phyloP scores from a whole-genome alignment of 345 rosid genomes.

The Arabidopsis suecica region DNA sequence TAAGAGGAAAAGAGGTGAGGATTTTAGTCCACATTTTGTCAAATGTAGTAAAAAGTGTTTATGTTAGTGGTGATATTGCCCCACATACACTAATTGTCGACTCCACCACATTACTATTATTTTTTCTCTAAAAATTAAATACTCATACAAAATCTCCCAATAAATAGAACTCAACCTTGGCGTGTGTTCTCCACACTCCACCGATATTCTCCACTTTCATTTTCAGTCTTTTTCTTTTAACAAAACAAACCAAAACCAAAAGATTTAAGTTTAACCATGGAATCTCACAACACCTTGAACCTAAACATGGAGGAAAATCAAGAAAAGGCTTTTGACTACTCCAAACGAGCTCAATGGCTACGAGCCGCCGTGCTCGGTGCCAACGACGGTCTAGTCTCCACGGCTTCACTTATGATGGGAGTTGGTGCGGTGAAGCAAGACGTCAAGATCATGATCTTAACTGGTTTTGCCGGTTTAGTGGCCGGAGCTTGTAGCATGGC shows the following conservation, averaged over 20 bases:
- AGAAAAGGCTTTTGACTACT: slow-evolving; percentile 57
- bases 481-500: slow-evolving; percentile 98
- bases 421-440: slow-evolving; percentile 81
- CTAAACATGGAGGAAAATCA: slow-evolving; percentile 46
- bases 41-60: neutral
- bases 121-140: neutral
- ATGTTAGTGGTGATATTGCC: neutral
- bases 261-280: slow-evolving; percentile 43
- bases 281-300: slow-evolving; percentile 41
- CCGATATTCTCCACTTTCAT: slow-evolving; percentile 8
- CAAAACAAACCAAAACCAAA: neutral
- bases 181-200: slow-evolving; percentile 51
- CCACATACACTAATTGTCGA: neutral
- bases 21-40: neutral
- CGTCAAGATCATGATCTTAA: slow-evolving; percentile 68
- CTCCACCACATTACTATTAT: neutral
- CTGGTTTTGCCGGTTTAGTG: slow-evolving; percentile 88
- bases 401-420: slow-evolving; percentile 88
- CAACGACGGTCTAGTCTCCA: slow-evolving; percentile 84
- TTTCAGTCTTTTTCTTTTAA: neutral
- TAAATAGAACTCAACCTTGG: slow-evolving; percentile 49
- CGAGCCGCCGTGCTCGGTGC: slow-evolving; percentile 92
- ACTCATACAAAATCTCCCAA: slow-evolving; percentile 20
- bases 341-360: slow-evolving; percentile 87
- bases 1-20: neutral